Evolutionary conservation across 176 grass and related monocot species (phyloP).

Genomic region (Hsuehochloa calcarea): DNA sequence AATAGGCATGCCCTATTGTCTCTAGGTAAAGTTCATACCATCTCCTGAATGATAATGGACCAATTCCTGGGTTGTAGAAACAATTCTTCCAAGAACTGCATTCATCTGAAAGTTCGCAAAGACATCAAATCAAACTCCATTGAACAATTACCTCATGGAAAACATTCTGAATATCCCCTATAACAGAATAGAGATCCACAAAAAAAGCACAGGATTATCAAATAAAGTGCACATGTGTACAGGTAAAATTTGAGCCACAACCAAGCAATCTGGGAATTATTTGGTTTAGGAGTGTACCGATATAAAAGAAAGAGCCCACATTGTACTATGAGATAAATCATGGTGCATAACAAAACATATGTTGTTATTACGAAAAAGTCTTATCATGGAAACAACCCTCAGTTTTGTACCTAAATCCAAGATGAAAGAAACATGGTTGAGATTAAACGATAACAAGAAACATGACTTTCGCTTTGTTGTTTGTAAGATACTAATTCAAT

Average conservation of each 20-base stretch:
- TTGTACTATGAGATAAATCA: constrained; percentile 11
- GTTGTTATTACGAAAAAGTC: background rate
- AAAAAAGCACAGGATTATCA: background rate
- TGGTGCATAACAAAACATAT: background rate
- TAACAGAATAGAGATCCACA: constrained; percentile 1
- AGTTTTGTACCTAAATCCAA: background rate
- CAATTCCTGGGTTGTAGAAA: constrained; percentile 88
- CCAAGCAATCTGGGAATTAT: background rate
- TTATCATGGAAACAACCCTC: background rate
- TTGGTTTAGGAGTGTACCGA: background rate
- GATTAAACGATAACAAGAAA: background rate
- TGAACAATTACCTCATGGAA: background rate
- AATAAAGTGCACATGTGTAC: constrained; percentile 8
- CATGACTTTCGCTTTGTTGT: background rate
- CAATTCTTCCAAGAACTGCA: constrained; percentile 85
- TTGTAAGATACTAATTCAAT: background rate
- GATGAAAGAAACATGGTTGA: background rate
- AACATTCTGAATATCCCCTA: background rate
- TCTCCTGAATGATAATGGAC: constrained; percentile 96
- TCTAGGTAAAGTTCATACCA: constrained; percentile 46
- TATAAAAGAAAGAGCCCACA: background rate
- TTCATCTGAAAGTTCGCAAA: constrained; percentile 87
- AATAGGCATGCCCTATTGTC: background rate
- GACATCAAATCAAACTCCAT: constrained; percentile 30
- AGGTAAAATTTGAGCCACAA: background rate